Conservation (phyloP, 768 basidiomycete genomes). For the Lyophyllum atratum region DNA sequence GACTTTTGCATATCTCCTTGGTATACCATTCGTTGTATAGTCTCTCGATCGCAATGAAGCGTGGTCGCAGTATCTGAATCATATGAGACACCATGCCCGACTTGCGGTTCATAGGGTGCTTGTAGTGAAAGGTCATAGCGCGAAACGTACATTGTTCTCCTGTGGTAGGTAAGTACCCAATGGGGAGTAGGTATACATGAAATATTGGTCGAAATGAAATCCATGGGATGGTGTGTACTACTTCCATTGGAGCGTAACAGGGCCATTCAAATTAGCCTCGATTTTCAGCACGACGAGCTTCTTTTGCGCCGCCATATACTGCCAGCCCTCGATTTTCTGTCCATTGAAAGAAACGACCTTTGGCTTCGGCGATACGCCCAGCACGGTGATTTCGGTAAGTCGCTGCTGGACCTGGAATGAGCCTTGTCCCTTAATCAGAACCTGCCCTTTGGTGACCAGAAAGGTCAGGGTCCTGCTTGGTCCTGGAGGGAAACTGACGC, state of each 20-base stretch:
- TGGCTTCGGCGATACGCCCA: constrained; percentile 52
- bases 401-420: constrained; percentile 46
- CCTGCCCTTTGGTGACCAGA: constrained; percentile 28
- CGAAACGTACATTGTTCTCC: too few species aligned
- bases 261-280: constrained; percentile 43
- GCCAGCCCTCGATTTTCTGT: constrained; percentile 33
- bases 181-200: too few species aligned
- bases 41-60: too few species aligned
- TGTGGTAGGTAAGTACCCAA: too few species aligned
- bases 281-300: constrained; percentile 42
- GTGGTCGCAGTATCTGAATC: too few species aligned
- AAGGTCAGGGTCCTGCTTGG: constrained; percentile 52
- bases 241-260: constrained; percentile 26
- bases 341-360: constrained; percentile 40
- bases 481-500: constrained; percentile 60
- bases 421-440: constrained; percentile 41
- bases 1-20: neutral
- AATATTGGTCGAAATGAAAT: too few species aligned
- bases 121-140: too few species aligned
- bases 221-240: too few species aligned
- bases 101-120: too few species aligned
- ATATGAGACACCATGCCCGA: too few species aligned
- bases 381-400: constrained; percentile 54
- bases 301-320: constrained; percentile 37
- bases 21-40: neutral